phyloP scores from a whole-genome alignment of 441 rosid genomes.

The Raphanus hybrid region DNA sequence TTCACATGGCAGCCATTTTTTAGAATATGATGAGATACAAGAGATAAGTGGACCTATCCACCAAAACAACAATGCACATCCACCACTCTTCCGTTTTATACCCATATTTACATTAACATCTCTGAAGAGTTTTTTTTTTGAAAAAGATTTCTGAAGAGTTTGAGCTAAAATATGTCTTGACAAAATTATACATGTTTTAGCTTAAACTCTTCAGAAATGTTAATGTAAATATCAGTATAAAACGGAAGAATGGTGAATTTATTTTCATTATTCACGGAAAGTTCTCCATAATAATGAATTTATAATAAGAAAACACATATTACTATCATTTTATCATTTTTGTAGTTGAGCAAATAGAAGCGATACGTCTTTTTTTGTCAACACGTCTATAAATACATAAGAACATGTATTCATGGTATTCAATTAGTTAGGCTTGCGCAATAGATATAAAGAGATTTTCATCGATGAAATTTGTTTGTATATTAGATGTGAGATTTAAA shows the following conservation, averaged over 20 bases:
- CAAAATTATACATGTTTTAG: background rate
- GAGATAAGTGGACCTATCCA: conserved; percentile 33
- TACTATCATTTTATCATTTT: background rate
- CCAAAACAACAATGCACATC: conserved; percentile 23
- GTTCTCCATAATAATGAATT: background rate
- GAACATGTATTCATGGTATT: background rate
- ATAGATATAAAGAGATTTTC: background rate
- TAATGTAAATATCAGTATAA: too few species aligned
- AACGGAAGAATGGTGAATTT: too few species aligned
- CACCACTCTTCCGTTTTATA: conserved; percentile 23
- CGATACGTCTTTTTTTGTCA: background rate
- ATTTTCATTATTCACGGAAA: background rate
- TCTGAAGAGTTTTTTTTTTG: background rate
- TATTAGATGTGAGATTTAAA: background rate
- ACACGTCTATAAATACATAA: background rate
- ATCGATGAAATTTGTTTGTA: background rate
- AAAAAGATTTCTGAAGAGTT: background rate
- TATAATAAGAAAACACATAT: background rate
- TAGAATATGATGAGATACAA: conserved; percentile 35
- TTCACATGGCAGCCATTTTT: conserved; percentile 41
- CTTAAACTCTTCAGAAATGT: background rate
- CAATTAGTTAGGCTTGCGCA: background rate
- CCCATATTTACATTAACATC: background rate
- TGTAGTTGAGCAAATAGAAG: background rate
- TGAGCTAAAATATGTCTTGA: conserved; percentile 27